Conservation (phyloP, 2,329 filamentous ascomycete genomes). For the Falciphora oryzae region DNA sequence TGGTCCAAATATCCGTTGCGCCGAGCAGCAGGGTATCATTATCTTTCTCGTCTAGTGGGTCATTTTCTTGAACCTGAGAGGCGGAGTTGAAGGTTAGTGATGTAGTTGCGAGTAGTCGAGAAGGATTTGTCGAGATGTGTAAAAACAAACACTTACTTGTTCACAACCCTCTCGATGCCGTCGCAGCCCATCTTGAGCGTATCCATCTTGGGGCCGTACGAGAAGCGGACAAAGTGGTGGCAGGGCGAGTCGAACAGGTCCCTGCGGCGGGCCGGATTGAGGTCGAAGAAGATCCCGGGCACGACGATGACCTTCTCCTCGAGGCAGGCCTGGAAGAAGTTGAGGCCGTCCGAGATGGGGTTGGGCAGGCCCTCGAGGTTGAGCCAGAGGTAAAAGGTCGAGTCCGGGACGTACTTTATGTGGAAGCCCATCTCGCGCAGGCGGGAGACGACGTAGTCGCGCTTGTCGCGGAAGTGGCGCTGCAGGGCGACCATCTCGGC, state of each 20-base stretch:
- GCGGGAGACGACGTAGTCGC: constrained; percentile 80
- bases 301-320: constrained; percentile 95
- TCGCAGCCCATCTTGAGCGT: constrained; percentile 72
- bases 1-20: background rate
- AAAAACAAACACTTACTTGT: constrained; percentile 45
- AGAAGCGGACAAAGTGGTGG: constrained; percentile 83
- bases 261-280: constrained; percentile 83
- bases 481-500: constrained; percentile 88
- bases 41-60: background rate
- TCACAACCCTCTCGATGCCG: constrained; percentile 76
- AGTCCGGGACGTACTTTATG: constrained; percentile 78
- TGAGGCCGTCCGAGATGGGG: constrained; percentile 86
- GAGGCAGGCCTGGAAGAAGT: constrained; percentile 93
- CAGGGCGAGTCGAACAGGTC: constrained; percentile 93
- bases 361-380: constrained; percentile 64
- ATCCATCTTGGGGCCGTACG: constrained; percentile 79
- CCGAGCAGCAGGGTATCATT: background rate
- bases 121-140: background rate
- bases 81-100: background rate
- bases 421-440: constrained; percentile 82
- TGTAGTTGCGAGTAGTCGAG: background rate
- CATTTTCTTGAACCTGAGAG: background rate
- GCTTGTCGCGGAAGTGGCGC: constrained; percentile 82
- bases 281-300: constrained; percentile 94
- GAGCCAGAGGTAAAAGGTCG: constrained; percentile 87